Evolutionary conservation across 305 asterid species (phyloP), one percentile per base, ranked within the genome.

Genomic region (Rubia tinctorum): DNA sequence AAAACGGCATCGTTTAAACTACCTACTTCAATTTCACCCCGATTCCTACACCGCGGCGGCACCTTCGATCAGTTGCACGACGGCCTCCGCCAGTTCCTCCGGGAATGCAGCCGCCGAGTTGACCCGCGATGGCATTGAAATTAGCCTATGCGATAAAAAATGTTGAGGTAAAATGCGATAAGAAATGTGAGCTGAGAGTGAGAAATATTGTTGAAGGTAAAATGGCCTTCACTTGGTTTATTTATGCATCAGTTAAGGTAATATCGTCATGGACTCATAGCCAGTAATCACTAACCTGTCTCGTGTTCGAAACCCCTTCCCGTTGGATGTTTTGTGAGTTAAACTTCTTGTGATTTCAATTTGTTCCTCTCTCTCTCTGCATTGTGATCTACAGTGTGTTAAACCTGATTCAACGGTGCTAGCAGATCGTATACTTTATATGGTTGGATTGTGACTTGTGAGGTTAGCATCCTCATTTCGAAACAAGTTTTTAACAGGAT

Each of bases 51-150:
- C 73, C 4, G 86, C 93, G 99, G 99, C 0, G 97, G 99, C 76
- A 94, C 99, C 73, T 94, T 94, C 42, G 99, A 94, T 79, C 99
- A 97, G n/a, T 79, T 94, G 76, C 99, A 94, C 64, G 90, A 91
- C 39, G 99, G 99, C 68, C 99, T 90, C 80, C 96, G 93, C 74
- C 91, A 89, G 72, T 94, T 94, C 83, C 95, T 94, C 76, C 85
- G 86, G 97, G n/a, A n/a, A n/a, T n/a, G 96, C 88, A 25, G 97
- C 99, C 7, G 93, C 93, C 2, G 71, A 58, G 74, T 79, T 86
- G 80, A 89, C 97, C 3, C 82, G 84, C 80, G 88, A 86, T 78
- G 89, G 97, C 39, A 69, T 94, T 30, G 95, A 91, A 22, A 81
- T 94, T 65, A 97, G 99, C 69, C 90, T 91, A 73, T 94, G 98